Evolutionary conservation across 371 early-diverging fungal genomes (phyloP), one percentile per base, ranked within the genome.

Genomic region (Rhizomucor pusillus): DNA sequence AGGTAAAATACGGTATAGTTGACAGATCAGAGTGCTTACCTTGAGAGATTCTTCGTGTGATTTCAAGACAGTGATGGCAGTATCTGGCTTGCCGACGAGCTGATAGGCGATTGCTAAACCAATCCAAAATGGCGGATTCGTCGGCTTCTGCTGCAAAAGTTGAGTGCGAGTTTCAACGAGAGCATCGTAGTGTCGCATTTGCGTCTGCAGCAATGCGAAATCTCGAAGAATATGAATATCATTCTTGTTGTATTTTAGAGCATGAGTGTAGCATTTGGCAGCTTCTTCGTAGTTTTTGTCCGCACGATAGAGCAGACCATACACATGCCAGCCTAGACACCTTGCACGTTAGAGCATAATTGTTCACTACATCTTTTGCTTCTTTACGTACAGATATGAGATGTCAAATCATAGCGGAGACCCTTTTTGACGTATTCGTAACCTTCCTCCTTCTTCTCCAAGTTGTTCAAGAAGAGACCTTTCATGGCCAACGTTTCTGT

Each of bases 201-300:
- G 96, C 19, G 90, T 86, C 71, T 95, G 94, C 51, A 98, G 76
- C 34, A 89, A 61, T 24, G 93, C 87, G 47, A 87, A 82, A 67
- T 98, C 99, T 43, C 90, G 80, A 61, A 93, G 80, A 60, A 98
- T 95, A 60, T 92, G 91, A 50, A 91, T 67, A 69, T 97, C 96
- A 39, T 93, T 90, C 81, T 91, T 90, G 73, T 98, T 95, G 52
- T 81, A 86, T 59, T 86, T 91, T 43, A 95, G 76, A 13, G 99
- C 94, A 44, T 92, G 82, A 10, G 82, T 74, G 70, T 96, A 98
- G 66, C 96, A 94, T 69, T 91, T 93, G 43, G 90, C 74, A 1
- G 97, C 95, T 71, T 97, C 95, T 47, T 84, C 91, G 65, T 93
- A 97, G 68, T 97, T 94, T 68, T 89, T 90, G 68, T 97, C 97